Evolutionary conservation across 1,139 yeast species (phyloP).

Genomic region (Hansenula sp.): DNA sequence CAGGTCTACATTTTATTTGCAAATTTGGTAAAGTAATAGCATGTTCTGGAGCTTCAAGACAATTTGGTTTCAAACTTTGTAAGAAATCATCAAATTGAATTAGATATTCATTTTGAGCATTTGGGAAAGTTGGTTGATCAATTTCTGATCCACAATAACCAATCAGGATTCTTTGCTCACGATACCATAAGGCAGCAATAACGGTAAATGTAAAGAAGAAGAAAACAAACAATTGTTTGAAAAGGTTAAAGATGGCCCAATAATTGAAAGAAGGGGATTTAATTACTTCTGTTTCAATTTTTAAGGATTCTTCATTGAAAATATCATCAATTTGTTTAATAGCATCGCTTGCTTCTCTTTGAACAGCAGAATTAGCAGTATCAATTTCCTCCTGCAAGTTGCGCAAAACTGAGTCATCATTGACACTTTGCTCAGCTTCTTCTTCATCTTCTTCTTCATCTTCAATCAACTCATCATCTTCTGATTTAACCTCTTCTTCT

Average conservation of each 20-base stretch:
- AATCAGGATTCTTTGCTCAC: slow-evolving; percentile 52
- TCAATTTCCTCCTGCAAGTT: slow-evolving; percentile 23
- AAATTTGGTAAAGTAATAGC: slow-evolving; percentile 67
- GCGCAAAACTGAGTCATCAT: slow-evolving; percentile 13
- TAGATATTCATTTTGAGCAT: slow-evolving; percentile 17
- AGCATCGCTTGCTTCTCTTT: slow-evolving; percentile 26
- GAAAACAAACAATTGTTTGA: slow-evolving; percentile 16
- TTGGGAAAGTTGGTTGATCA: slow-evolving; percentile 26
- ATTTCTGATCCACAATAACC: slow-evolving; percentile 71
- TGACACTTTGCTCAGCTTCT: background rate
- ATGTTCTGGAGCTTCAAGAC: slow-evolving; percentile 78
- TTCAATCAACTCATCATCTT: slow-evolving; percentile 19
- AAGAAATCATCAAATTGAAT: slow-evolving; percentile 16
- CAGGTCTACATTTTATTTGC: slow-evolving; percentile 65
- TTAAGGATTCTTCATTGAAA: slow-evolving; percentile 11
- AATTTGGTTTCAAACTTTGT: slow-evolving; percentile 46
- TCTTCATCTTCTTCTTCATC: slow-evolving; percentile 15
- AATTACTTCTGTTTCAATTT: background rate
- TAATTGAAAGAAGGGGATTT: slow-evolving; percentile 6
- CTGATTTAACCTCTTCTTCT: slow-evolving; percentile 11
- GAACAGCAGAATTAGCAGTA: slow-evolving; percentile 22
- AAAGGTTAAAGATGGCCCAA: slow-evolving; percentile 13
- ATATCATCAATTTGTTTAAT: slow-evolving; percentile 22
- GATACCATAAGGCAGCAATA: slow-evolving; percentile 50
- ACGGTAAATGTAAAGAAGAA: slow-evolving; percentile 17